A percentile compares a stretch with the other conserved stretches of the same genome.
phyloP scores from a whole-genome alignment of 345 rosid species.

The Eucalyptus guilfoylei region DNA sequence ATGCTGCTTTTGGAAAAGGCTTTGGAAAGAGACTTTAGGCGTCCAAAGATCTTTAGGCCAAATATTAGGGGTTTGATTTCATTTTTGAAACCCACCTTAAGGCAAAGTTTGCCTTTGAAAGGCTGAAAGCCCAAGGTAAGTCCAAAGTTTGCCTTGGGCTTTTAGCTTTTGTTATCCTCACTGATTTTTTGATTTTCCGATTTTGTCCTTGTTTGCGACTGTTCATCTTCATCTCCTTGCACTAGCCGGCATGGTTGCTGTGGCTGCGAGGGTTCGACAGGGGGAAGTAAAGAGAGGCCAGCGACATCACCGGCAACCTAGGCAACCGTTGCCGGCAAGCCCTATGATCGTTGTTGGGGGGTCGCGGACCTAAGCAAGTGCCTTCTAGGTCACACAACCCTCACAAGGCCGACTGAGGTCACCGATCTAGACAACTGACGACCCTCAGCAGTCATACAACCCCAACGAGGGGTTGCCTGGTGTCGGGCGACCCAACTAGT shows the following conservation, averaged over 20 bases:
- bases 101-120: too few species aligned
- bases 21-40: accelerated
- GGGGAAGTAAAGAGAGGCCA: too few species aligned
- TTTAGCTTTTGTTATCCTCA: too few species aligned
- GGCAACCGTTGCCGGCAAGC: accelerated
- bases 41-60: too few species aligned
- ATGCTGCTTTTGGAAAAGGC: too few species aligned
- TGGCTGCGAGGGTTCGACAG: accelerated
- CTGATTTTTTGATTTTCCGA: accelerated
- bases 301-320: accelerated
- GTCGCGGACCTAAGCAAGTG: accelerated
- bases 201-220: accelerated
- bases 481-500: accelerated
- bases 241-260: accelerated
- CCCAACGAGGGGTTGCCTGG: too few species aligned
- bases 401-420: accelerated
- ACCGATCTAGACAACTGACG: accelerated
- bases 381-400: accelerated
- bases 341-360: accelerated
- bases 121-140: accelerated
- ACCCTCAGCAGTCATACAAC: accelerated
- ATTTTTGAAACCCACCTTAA: too few species aligned
- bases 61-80: too few species aligned
- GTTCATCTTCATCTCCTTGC: too few species aligned
- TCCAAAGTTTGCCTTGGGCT: accelerated